Conservation (phyloP, 805 yeast genomes). For the Starmerella kuoi region DNA sequence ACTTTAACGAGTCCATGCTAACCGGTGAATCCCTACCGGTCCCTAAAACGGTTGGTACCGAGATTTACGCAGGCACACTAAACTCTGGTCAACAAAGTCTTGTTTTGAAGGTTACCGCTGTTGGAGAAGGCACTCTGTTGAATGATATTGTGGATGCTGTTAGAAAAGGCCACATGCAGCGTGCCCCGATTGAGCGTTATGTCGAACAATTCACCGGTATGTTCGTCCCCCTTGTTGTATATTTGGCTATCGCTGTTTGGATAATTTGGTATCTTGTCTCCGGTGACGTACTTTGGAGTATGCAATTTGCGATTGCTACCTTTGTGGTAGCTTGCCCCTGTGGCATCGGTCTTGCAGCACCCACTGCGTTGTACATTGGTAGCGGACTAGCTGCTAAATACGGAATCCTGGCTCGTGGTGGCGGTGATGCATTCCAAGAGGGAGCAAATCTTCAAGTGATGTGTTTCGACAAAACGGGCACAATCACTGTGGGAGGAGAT, state of each 20-base stretch:
- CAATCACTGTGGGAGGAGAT: constrained; percentile 54
- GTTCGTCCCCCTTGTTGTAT: constrained; percentile 59
- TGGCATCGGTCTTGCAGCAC: constrained; percentile 76
- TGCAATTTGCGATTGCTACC: constrained; percentile 65
- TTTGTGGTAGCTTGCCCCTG: constrained; percentile 80
- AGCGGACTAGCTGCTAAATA: constrained; percentile 65
- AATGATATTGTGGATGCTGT: constrained; percentile 61
- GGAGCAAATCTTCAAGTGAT: constrained; percentile 51
- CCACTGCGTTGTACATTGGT: constrained; percentile 71
- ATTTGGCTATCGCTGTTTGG: constrained; percentile 54
- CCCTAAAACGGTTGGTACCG: constrained; percentile 46
- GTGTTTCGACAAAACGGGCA: constrained; percentile 72
- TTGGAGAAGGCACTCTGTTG: constrained; percentile 52
- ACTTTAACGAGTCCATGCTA: constrained; percentile 77
- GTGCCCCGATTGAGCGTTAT: constrained; percentile 60
- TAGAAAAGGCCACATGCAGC: constrained; percentile 56
- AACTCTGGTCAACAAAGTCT: constrained; percentile 47
- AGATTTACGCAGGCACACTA: constrained; percentile 59
- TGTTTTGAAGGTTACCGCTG: constrained; percentile 42
- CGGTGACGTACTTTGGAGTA: constrained; percentile 68
- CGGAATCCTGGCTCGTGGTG: constrained; percentile 68
- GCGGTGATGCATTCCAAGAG: constrained; percentile 73
- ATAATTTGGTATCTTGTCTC: constrained; percentile 55
- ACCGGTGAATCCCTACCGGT: constrained; percentile 75
- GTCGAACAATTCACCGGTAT: constrained; percentile 59